Evolutionary conservation across 345 rosid genomes (phyloP).

Genomic region (Sisymbrium altissimum): DNA sequence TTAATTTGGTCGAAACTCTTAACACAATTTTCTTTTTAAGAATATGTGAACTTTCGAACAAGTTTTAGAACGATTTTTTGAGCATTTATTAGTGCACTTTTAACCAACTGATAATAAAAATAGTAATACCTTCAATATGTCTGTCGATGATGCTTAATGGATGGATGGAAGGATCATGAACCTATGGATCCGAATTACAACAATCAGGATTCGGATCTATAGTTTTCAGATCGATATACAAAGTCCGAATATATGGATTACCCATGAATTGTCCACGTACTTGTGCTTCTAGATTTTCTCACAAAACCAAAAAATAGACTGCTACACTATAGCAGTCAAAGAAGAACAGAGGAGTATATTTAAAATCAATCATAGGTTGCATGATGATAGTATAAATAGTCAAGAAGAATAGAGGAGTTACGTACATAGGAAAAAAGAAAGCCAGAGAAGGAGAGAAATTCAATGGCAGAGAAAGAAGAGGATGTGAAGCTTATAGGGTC

Average conservation of each 20-base stretch:
- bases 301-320: not conserved
- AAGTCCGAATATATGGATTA: not conserved
- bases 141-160: too few relatives aligned
- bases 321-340: not conserved
- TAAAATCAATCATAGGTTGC: not conserved
- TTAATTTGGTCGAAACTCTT: too few relatives aligned
- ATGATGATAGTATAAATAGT: not conserved
- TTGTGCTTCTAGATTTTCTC: not conserved
- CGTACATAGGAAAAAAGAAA: not conserved
- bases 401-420: not conserved
- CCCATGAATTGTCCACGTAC: not conserved
- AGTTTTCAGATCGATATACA: too few relatives aligned
- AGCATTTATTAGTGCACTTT: not conserved
- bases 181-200: too few relatives aligned
- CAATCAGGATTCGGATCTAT: too few relatives aligned
- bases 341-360: not conserved
- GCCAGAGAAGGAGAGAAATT: not conserved
- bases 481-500: slow-evolving; percentile 42
- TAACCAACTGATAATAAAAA: not conserved
- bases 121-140: not conserved
- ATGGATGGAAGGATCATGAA: too few relatives aligned
- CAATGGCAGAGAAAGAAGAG: slow-evolving; percentile 28
- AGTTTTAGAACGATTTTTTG: not conserved
- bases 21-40: too few relatives aligned
- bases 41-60: too few relatives aligned